These are phyloP conservation scores for Trichosporon inkin DNA, from an alignment of 1,284 basidiomycete species.

Conservation along the genomic window DNA sequence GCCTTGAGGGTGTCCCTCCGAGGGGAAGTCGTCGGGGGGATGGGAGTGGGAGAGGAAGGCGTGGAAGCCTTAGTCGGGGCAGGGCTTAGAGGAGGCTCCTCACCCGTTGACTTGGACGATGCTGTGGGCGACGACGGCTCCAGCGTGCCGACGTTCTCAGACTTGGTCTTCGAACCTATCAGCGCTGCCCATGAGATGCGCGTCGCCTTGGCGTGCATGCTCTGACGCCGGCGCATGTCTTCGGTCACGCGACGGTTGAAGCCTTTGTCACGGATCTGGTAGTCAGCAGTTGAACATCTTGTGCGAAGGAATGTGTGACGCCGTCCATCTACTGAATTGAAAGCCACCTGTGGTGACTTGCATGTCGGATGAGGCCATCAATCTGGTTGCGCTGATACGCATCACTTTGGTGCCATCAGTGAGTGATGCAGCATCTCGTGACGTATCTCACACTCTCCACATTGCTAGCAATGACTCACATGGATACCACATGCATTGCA, in stretches of 20 bases:
- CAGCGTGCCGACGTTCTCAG: background rate
- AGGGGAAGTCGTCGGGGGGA: background rate
- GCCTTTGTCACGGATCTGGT: constrained; percentile 1
- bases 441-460: background rate
- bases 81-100: background rate
- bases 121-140: background rate
- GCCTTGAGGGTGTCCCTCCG: background rate
- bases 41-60: background rate
- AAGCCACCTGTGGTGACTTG: background rate
- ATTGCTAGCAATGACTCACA: background rate
- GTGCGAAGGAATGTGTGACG: background rate
- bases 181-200: background rate
- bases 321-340: background rate
- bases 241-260: background rate
- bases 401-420: background rate
- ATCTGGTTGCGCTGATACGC: background rate
- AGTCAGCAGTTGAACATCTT: background rate
- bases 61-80: constrained; percentile 1
- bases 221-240: background rate
- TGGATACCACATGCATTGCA: constrained; percentile 7
- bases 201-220: background rate
- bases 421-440: background rate
- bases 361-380: background rate
- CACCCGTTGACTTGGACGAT: background rate
- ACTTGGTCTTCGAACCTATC: background rate